Conservation (phyloP, 345 rosid species). For the Arabis alpina region DNA sequence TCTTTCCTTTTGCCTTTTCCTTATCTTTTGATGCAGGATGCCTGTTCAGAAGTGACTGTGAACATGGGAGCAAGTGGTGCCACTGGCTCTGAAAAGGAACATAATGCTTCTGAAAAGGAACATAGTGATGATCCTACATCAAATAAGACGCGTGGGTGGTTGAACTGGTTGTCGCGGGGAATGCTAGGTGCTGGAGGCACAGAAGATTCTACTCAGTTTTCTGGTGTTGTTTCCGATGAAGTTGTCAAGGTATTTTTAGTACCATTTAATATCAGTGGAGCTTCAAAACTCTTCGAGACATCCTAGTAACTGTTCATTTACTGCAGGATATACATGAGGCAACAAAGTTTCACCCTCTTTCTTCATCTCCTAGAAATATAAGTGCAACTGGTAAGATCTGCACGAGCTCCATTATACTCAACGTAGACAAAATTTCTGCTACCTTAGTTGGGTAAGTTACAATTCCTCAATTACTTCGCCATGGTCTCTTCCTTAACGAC, state of each 20-base stretch:
- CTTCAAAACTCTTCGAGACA: conserved; percentile 22
- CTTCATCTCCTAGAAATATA: conserved; percentile 46
- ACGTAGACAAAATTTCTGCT: conserved; percentile 56
- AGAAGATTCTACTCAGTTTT: conserved; percentile 88
- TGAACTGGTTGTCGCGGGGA: conserved; percentile 95
- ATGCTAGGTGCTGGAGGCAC: conserved; percentile 99
- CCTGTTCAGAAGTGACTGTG: conserved; percentile 44
- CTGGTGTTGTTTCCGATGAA: conserved; percentile 95
- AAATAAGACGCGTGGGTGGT: conserved; percentile 84
- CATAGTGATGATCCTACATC: conserved; percentile 57
- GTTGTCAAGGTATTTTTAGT: conserved; percentile 69
- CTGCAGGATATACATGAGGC: conserved; percentile 92
- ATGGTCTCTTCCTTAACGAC: conserved; percentile 6
- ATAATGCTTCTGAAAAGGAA: conserved; percentile 55
- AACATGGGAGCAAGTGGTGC: conserved; percentile 43
- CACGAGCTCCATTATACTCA: conserved; percentile 60
- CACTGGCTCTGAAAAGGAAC: conserved; percentile 54
- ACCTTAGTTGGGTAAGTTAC: conserved; percentile 48
- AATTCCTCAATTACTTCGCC: conserved; percentile 8
- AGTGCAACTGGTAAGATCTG: conserved; percentile 55
- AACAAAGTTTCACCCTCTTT: conserved; percentile 70
- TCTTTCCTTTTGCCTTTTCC: conserved; percentile 12
- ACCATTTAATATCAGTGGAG: conserved; percentile 15
- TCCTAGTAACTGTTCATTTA: conserved; percentile 25
- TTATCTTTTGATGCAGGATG: conserved; percentile 55